Evolutionary conservation across 2,329 filamentous ascomycete species (phyloP).

Genomic region (Cytospora mali): DNA sequence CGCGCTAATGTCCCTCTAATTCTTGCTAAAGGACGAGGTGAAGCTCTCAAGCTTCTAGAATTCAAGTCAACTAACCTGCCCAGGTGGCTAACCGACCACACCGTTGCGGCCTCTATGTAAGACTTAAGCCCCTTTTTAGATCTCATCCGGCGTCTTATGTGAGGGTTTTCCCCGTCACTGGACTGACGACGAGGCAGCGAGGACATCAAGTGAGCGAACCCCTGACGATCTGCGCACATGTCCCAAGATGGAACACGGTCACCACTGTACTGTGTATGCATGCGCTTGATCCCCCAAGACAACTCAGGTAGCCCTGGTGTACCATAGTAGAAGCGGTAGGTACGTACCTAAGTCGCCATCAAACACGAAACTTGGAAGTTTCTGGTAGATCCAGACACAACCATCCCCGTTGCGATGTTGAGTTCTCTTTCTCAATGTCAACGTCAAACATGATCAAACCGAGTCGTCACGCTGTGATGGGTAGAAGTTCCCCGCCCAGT

Average conservation of each 20-base stretch:
- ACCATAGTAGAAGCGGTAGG: not conserved
- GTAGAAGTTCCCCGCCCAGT: not conserved
- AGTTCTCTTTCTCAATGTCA: not conserved
- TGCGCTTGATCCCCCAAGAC: not conserved
- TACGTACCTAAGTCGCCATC: not conserved
- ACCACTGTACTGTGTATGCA: not conserved
- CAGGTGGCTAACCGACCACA: too few species aligned
- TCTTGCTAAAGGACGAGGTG: not conserved
- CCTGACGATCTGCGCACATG: constrained; percentile 16
- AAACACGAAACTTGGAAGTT: not conserved
- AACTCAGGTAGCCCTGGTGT: too few species aligned
- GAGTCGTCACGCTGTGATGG: not conserved
- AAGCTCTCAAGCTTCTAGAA: not conserved
- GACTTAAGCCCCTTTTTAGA: not conserved
- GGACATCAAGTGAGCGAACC: constrained; percentile 6
- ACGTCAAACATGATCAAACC: not conserved
- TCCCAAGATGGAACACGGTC: not conserved
- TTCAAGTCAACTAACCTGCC: too few species aligned
- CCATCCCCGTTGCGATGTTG: not conserved
- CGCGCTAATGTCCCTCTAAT: constrained; percentile 14
- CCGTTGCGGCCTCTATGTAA: not conserved
- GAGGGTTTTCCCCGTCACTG: constrained; percentile 1
- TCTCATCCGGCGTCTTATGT: not conserved
- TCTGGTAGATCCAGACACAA: not conserved
- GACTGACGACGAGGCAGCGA: constrained; percentile 14